Evolutionary conservation across 331 rosid species (phyloP), one percentile per base, ranked within the genome.

Genomic region (Cydonia oblonga): DNA sequence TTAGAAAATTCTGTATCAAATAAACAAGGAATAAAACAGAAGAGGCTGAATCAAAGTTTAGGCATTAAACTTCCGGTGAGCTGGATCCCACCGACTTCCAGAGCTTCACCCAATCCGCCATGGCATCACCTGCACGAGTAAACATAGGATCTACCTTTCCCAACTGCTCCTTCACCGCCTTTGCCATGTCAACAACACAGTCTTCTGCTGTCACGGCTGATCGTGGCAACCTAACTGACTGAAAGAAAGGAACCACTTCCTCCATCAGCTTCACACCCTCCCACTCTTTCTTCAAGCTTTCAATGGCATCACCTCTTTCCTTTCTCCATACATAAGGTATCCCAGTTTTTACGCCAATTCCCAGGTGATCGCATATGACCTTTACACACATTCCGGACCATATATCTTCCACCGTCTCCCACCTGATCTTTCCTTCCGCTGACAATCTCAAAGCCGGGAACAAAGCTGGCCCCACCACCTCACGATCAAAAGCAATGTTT

Each of bases 231-330:
- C 81, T 84, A 28, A 91, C 72, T 26, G 99, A 80, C 79, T 95
- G 96, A 83, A 95, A 95, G 89, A 95, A 91, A 64, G 99, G 99
- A 68, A 95, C 93, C 57, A 90, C 88, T 28, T 95, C 90, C 87
- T 95, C 99, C 99, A 95, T 91, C 71, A 89, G 73, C 77, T 88
- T 95, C 84, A 95, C 96, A 66, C 99, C 99, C 78, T 95, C 90
- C 99, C 99, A 91, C 82, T 95, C 97, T 83, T 95, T 95, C 84
- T 88, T 91, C 90, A 91, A 81, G 86, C 99, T 91, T 69, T 89
- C 89, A 18, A 88, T 59, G 40, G 97, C 96, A 76, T 78, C 84
- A 15, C 99, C 97, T 75, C 99, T 87, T 69, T 91, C 96, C 1
- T 79, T 79, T 80, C 99, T 88, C 91, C 90, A 88, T 66, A 95